phyloP scores from a whole-genome alignment of 2,329 filamentous ascomycete genomes.

The Venturia effusa region DNA sequence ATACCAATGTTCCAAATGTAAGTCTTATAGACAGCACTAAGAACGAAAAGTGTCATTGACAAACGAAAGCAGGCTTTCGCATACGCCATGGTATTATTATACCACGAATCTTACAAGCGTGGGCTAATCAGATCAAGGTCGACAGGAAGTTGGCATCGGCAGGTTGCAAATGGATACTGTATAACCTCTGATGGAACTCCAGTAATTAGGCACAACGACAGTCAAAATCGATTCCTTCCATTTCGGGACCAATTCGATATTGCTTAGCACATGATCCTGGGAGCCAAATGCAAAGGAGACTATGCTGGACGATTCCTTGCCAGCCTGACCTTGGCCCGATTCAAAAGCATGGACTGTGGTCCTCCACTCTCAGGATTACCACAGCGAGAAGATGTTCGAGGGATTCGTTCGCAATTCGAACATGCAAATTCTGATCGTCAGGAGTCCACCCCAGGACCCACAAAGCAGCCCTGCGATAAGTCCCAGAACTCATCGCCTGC shows the following conservation, averaged over 20 bases:
- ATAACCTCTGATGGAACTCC: slow-evolving; percentile 18
- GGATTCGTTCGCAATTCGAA: too few species aligned
- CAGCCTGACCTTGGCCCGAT: slow-evolving; percentile 17
- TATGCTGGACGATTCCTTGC: slow-evolving; percentile 16
- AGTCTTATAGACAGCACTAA: too few species aligned
- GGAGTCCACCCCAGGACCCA: slow-evolving; percentile 14
- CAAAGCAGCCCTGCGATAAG: slow-evolving; percentile 18
- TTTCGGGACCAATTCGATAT: too few species aligned
- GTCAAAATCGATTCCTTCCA: background rate
- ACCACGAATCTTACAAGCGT: too few species aligned
- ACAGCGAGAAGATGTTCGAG: slow-evolving; percentile 14
- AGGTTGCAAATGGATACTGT: slow-evolving; percentile 19
- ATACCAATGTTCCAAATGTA: too few species aligned
- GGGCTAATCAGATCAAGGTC: too few species aligned
- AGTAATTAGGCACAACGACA: slow-evolving; percentile 18
- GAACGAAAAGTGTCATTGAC: too few species aligned
- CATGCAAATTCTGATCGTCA: too few species aligned
- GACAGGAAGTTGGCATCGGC: slow-evolving; percentile 15
- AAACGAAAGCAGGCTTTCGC: slow-evolving; percentile 14
- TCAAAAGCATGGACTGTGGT: slow-evolving; percentile 18
- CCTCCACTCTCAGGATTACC: slow-evolving; percentile 13
- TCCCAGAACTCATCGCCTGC: slow-evolving; percentile 17
- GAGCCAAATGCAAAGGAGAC: slow-evolving; percentile 17
- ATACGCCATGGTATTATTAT: slow-evolving; percentile 15
- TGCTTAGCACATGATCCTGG: slow-evolving; percentile 15